Evolutionary conservation across 495 filamentous ascomycete genomes (phyloP).

Genomic region (Penicillium psychrofluorescens): DNA sequence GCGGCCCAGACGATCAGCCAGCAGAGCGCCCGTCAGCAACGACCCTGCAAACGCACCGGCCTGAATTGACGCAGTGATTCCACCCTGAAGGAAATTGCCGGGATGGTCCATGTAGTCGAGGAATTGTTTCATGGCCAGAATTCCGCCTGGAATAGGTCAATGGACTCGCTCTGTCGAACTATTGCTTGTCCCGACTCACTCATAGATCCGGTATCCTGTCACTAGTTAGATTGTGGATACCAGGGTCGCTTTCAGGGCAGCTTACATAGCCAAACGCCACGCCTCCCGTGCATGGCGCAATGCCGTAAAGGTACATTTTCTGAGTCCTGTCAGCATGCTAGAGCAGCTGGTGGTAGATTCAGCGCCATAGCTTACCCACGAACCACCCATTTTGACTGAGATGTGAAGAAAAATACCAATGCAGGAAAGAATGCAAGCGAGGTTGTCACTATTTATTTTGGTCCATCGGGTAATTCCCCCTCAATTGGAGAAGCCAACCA

Average conservation of each 20-base stretch:
- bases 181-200: conserved; percentile 2
- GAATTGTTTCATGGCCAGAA: conserved; percentile 17
- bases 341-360: neutral
- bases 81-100: conserved; percentile 16
- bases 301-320: conserved; percentile 24
- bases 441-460: no score
- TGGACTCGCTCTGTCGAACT: neutral
- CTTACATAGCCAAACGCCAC: conserved; percentile 24
- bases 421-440: no score
- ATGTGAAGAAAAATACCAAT: no score
- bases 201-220: conserved; percentile 14
- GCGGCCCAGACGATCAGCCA: conserved; percentile 13
- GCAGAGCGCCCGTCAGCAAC: conserved; percentile 12
- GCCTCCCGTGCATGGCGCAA: conserved; percentile 24
- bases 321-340: neutral
- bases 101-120: conserved; percentile 16
- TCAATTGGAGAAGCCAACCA: no score
- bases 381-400: no score
- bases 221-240: neutral
- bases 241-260: no score
- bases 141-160: conserved; percentile 2
- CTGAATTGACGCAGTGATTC: conserved; percentile 13
- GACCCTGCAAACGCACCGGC: conserved; percentile 14
- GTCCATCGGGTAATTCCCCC: no score
- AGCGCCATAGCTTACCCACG: neutral